phyloP scores from a whole-genome alignment of 495 filamentous ascomycete species.

The Sporormia fimetaria region DNA sequence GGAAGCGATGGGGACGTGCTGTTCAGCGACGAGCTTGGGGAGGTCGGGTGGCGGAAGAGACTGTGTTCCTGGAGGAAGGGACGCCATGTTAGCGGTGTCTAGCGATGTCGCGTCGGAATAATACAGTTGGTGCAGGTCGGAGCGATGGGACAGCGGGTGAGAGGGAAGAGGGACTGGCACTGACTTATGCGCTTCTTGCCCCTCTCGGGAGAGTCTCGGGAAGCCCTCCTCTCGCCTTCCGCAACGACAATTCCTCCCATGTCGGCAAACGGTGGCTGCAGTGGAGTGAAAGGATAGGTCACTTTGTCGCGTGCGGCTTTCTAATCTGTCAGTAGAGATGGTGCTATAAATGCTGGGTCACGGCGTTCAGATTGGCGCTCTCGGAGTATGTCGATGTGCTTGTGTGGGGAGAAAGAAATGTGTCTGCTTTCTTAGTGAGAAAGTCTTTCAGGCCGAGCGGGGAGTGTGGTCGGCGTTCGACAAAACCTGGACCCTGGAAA shows the following conservation, averaged over 20 bases:
- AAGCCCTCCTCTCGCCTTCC: conserved; percentile 4
- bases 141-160: not conserved
- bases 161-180: conserved; percentile 12
- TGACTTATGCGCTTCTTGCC: conserved; percentile 31
- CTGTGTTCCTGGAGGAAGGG: conserved; percentile 54
- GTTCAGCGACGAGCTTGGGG: conserved; percentile 84
- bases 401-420: not conserved
- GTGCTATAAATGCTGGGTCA: too few species aligned
- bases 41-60: conserved; percentile 86
- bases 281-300: too few species aligned
- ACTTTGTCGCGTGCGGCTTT: too few species aligned
- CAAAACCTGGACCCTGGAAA: too few species aligned
- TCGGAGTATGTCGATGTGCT: too few species aligned
- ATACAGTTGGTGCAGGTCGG: not conserved
- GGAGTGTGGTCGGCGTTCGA: too few species aligned
- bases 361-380: not conserved
- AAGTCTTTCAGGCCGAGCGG: too few species aligned
- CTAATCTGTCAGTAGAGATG: too few species aligned
- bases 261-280: too few species aligned
- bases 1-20: conserved; percentile 70
- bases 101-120: not conserved
- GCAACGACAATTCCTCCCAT: conserved; percentile 19
- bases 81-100: conserved; percentile 5
- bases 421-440: not conserved
- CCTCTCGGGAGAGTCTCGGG: conserved; percentile 26